Evolutionary conservation across 176 grass and related monocot genomes (phyloP).

Genomic region (Zea mays): Zm-B73-REFERENCE-NAM-5.0 NC_050098.1:178454001-178454500

Average conservation of each 20-base stretch:
- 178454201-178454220: constrained; percentile 84
- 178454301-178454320: constrained; percentile 66
- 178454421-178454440: constrained; percentile 10
- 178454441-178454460: constrained; percentile 20
- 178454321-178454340: constrained; percentile 88
- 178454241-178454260: constrained; percentile 94
- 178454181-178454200: constrained; percentile 30
- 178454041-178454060: background rate
- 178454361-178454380: constrained; percentile 90
- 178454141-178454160: constrained; percentile 10
- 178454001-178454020: constrained; percentile 96
- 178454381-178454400: constrained; percentile 97
- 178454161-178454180: constrained; percentile 23
- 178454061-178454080: background rate
- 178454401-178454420: constrained; percentile 57
- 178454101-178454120: constrained; percentile 18
- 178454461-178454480: constrained; percentile 55
- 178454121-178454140: constrained; percentile 1
- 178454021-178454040: constrained; percentile 99
- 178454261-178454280: constrained; percentile 66
- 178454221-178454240: constrained; percentile 91
- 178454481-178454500: constrained; percentile 84
- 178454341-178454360: constrained; percentile 87
- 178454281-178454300: constrained; percentile 65
- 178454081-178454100: background rate